Percentiles rank a stretch among this genome's conserved stretches.
phyloP scores from a whole-genome alignment of 169 alveolate genomes.

The Eimeria mitis region DNA sequence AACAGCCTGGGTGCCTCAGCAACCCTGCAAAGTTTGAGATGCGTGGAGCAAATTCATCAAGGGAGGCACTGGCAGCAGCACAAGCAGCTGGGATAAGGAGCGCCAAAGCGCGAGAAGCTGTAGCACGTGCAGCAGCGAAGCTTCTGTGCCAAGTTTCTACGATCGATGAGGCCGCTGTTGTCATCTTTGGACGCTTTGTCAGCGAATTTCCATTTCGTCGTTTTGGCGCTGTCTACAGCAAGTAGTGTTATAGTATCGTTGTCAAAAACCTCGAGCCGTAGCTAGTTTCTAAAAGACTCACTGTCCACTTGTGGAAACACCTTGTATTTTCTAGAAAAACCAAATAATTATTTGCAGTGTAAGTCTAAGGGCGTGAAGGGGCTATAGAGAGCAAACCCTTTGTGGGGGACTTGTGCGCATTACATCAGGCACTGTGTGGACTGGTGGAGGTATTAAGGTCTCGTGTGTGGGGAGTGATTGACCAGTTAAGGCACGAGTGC shows the following conservation, averaged over 20 bases:
- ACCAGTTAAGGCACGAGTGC: conserved; percentile 24
- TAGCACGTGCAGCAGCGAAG: conserved; percentile 28
- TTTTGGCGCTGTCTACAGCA: conserved; percentile 1
- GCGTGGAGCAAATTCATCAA: not conserved
- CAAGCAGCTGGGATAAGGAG: conserved; percentile 52
- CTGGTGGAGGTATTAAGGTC: conserved; percentile 29
- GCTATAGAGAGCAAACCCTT: not conserved
- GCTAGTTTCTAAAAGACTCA: not conserved
- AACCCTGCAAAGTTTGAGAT: conserved; percentile 4
- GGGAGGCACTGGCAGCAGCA: conserved; percentile 54
- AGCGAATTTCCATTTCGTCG: conserved; percentile 1
- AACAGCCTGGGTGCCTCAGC: conserved; percentile 45
- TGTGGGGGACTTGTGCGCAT: not conserved
- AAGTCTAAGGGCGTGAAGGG: not conserved
- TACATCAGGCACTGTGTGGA: conserved; percentile 35
- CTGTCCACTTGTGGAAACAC: not conserved
- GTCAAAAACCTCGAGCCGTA: not conserved
- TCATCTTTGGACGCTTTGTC: conserved; percentile 69
- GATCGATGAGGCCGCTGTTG: conserved; percentile 69
- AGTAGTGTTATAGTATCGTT: not conserved
- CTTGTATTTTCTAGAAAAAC: not conserved
- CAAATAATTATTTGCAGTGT: not conserved
- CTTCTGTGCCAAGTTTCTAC: conserved; percentile 35
- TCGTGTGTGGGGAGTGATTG: conserved; percentile 35
- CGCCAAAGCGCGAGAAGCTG: conserved; percentile 43